Evolutionary conservation across 106 monocot genomes (phyloP).

Genomic region (Dendrobium huoshanense): DNA sequence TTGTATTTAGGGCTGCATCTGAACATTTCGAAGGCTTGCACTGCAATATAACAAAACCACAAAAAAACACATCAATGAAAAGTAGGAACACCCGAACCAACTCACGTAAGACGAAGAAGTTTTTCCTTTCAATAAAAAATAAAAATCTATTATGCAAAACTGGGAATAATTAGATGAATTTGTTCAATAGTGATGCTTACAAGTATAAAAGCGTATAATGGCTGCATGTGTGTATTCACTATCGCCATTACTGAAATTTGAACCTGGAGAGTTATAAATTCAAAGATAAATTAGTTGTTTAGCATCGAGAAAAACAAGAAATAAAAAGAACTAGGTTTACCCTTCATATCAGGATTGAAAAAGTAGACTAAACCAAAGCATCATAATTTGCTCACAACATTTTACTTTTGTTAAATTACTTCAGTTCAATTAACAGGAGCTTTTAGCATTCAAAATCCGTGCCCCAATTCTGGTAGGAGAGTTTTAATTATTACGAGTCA

Average conservation of each 20-base stretch:
- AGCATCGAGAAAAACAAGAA: not conserved
- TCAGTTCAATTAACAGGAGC: no score
- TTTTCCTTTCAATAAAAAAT: no score
- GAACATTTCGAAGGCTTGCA: conserved; percentile 61
- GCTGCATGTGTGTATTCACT: conserved; percentile 71
- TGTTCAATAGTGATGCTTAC: conserved; percentile 33
- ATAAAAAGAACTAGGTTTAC: not conserved
- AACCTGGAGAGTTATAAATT: conserved; percentile 31
- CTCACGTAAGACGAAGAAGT: not conserved
- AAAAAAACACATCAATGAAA: not conserved
- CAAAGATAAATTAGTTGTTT: conserved; percentile 5
- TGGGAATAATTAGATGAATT: not conserved
- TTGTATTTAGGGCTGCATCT: conserved; percentile 59
- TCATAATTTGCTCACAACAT: not conserved
- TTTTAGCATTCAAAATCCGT: no score
- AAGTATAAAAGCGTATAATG: conserved; percentile 70
- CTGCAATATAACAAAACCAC: conserved; percentile 33
- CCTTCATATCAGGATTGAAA: no score
- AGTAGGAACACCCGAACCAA: not conserved
- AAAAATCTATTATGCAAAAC: no score
- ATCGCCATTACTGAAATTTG: conserved; percentile 41
- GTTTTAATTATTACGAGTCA: no score
- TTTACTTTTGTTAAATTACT: not conserved
- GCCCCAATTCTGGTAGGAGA: no score
- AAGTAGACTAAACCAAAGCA: not conserved